These are phyloP conservation scores for Sclerospora graminicola DNA, from an alignment of 352 stramenopile species.

Conservation along the genomic window DNA sequence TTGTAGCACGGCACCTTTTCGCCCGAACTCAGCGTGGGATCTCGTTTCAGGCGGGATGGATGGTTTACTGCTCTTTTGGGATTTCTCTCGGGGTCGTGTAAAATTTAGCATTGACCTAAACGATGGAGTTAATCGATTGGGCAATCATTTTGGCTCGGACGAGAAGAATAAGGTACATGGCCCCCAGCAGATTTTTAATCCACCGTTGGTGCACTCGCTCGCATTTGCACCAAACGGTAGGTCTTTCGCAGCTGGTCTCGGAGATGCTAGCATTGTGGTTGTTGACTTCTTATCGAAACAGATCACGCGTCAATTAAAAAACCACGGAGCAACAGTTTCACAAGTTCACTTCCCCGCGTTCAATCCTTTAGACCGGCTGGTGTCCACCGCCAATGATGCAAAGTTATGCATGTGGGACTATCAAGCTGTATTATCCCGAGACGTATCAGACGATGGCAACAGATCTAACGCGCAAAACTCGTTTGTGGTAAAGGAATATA, in stretches of 20 bases:
- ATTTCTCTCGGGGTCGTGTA: slow-evolving; percentile 55
- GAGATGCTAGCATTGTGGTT: slow-evolving; percentile 50
- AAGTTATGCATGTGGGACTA: slow-evolving; percentile 67
- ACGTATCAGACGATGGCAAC: slow-evolving; percentile 3
- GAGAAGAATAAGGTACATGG: background rate
- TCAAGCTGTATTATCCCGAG: slow-evolving; percentile 18
- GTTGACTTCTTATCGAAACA: slow-evolving; percentile 50
- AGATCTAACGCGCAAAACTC: slow-evolving; percentile 10
- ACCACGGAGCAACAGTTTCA: slow-evolving; percentile 42
- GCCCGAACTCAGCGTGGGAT: slow-evolving; percentile 61
- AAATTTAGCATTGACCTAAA: slow-evolving; percentile 69
- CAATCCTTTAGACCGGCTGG: slow-evolving; percentile 31
- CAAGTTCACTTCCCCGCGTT: slow-evolving; percentile 60
- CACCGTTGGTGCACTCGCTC: slow-evolving; percentile 57
- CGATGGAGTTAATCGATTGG: slow-evolving; percentile 28
- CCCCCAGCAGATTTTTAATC: slow-evolving; percentile 64
- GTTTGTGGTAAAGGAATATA: slow-evolving; percentile 40
- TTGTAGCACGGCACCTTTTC: slow-evolving; percentile 55
- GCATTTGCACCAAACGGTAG: slow-evolving; percentile 54
- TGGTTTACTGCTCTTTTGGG: slow-evolving; percentile 62
- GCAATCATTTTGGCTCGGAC: background rate
- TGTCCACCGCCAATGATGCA: slow-evolving; percentile 56
- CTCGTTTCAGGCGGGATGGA: slow-evolving; percentile 65
- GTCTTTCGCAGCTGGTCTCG: slow-evolving; percentile 51
- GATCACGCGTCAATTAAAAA: slow-evolving; percentile 38